Percentiles rank a stretch among this genome's conserved stretches.
These are phyloP conservation scores for Jasminum sambac DNA, from an alignment of 257 asterid species.

Conservation along the genomic window DNA sequence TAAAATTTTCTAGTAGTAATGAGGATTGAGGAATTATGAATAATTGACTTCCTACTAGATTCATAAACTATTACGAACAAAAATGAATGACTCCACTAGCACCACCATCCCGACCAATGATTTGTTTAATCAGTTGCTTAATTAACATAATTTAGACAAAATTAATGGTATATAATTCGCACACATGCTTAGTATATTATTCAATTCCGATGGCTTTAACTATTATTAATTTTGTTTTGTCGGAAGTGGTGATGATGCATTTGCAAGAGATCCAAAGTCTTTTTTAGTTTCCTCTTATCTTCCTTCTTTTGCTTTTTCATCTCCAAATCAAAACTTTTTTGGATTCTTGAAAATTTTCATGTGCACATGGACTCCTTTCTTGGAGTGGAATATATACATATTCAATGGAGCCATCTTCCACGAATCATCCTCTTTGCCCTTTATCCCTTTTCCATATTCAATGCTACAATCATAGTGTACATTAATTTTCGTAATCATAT, in stretches of 20 bases:
- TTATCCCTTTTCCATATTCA: neutral
- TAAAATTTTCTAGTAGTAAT: too few relatives aligned
- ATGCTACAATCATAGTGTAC: conserved; percentile 1
- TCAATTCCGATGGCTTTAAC: neutral
- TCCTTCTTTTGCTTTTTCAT: neutral
- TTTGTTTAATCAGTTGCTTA: neutral
- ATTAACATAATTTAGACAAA: neutral
- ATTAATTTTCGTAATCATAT: neutral
- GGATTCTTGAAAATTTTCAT: neutral
- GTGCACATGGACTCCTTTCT: conserved; percentile 1
- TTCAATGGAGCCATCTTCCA: conserved; percentile 13
- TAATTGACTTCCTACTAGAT: too few relatives aligned
- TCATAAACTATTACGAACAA: too few relatives aligned
- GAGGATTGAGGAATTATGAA: too few relatives aligned
- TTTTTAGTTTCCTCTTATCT: neutral
- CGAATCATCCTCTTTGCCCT: conserved; percentile 1
- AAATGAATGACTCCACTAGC: too few relatives aligned
- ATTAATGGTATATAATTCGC: neutral
- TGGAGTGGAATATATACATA: neutral
- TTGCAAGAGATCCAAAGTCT: neutral
- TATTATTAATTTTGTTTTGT: neutral
- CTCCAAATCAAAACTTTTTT: neutral
- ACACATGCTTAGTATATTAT: neutral
- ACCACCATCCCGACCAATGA: too few relatives aligned
- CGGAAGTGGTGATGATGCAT: neutral